Percentiles rank a stretch among this genome's conserved stretches.
Evolutionary conservation across 371 early-diverging fungal genomes (phyloP).

Genomic region (Mucor velutinosus): DNA sequence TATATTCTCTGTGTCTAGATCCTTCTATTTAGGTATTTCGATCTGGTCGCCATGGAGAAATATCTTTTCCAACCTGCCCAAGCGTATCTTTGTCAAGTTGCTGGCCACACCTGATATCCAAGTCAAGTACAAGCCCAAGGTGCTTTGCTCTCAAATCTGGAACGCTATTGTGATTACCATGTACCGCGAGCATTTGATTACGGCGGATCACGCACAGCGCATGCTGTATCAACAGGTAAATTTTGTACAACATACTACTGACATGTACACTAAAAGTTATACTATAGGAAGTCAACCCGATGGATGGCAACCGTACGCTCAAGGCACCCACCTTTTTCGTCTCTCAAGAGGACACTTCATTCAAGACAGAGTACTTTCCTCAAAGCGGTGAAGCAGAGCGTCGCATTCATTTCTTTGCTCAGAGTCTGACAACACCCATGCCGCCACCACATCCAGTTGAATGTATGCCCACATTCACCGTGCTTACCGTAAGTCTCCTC

Average conservation of each 20-base stretch:
- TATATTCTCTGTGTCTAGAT: slow-evolving; percentile 76
- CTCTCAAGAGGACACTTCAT: slow-evolving; percentile 80
- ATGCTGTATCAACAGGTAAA: slow-evolving; percentile 81
- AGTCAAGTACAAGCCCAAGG: slow-evolving; percentile 72
- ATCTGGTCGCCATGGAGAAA: slow-evolving; percentile 91
- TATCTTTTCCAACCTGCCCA: slow-evolving; percentile 84
- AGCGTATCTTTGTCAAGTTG: slow-evolving; percentile 82
- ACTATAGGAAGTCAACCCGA: slow-evolving; percentile 50
- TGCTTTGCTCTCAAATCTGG: slow-evolving; percentile 85
- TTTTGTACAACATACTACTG: slow-evolving; percentile 7
- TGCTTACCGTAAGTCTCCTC: slow-evolving; percentile 60
- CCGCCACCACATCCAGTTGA: slow-evolving; percentile 84
- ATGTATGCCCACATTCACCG: slow-evolving; percentile 88
- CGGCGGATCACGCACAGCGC: slow-evolving; percentile 77
- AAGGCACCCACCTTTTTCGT: slow-evolving; percentile 86
- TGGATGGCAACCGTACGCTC: slow-evolving; percentile 69
- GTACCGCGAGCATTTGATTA: slow-evolving; percentile 85
- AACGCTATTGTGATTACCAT: slow-evolving; percentile 87
- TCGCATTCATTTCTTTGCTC: slow-evolving; percentile 88
- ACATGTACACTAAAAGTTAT: not conserved
- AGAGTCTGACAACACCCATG: slow-evolving; percentile 84
- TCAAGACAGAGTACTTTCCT: slow-evolving; percentile 79
- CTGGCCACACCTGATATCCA: slow-evolving; percentile 77
- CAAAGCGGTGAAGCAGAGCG: slow-evolving; percentile 83
- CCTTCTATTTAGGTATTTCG: slow-evolving; percentile 83